Conservation (phyloP, 1,284 basidiomycete genomes). For the Papiliotrema flavescens region DNA sequence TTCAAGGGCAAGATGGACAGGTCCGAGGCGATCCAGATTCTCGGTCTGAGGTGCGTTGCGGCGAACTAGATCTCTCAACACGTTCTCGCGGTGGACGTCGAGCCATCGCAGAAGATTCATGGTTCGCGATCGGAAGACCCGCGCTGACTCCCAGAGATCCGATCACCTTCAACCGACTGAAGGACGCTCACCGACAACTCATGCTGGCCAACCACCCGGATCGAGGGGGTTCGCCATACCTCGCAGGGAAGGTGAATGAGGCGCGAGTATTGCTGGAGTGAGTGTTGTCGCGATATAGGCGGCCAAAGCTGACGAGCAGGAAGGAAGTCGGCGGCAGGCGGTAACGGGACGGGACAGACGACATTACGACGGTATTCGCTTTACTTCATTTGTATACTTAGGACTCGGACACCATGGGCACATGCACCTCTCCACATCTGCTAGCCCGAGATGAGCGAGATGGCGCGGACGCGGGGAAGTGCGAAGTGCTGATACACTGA, state of each 20-base stretch:
- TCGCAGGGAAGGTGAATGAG: constrained; percentile 98
- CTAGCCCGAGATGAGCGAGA: too few relatives aligned
- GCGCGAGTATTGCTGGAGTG: constrained; percentile 76
- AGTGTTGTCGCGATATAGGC: constrained; percentile 19
- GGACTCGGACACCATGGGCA: too few relatives aligned
- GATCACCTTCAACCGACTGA: constrained; percentile 65
- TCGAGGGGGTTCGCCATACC: constrained; percentile 88
- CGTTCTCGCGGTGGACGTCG: not conserved
- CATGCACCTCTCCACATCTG: too few relatives aligned
- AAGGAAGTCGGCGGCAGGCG: too few relatives aligned
- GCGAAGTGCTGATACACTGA: too few relatives aligned
- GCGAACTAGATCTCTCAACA: not conserved
- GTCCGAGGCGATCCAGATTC: constrained; percentile 83
- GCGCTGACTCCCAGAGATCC: constrained; percentile 60
- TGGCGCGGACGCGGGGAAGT: too few relatives aligned
- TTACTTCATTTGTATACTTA: too few relatives aligned
- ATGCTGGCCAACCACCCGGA: constrained; percentile 97
- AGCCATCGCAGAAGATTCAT: too few relatives aligned
- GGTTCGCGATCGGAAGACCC: not conserved
- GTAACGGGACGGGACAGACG: too few relatives aligned
- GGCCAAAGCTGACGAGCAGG: not conserved
- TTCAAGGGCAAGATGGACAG: constrained; percentile 96
- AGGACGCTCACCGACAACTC: constrained; percentile 85
- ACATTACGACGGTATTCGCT: too few relatives aligned
- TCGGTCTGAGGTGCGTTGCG: constrained; percentile 78